Base-by-base conservation (phyloP, 257 asterid genomes). In the Cordia subcordata region DNA sequence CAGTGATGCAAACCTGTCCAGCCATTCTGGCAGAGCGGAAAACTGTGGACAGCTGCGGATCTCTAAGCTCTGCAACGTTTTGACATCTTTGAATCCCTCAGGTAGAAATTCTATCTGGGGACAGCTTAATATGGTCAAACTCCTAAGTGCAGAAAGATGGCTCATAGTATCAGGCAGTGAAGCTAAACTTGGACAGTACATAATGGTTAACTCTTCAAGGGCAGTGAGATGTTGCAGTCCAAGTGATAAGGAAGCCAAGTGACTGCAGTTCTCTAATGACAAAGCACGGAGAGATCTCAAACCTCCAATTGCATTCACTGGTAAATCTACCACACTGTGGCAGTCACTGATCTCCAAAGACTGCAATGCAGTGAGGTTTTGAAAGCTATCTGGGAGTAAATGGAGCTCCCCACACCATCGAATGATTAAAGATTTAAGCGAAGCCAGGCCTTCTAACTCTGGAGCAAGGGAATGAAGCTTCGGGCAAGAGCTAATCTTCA, bases 401-500 rank as follows among this genome's bases (percentile, higher is more conserved):
- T 35, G 18, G 57, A 66, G 69, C 49, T 65, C 62, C 52, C 62
- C 44, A 39, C 72, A 71, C 57, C 71, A 23, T 55, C 72, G 66
- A 53, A 71, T 60, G 50, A 46, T 61, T 59, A 65, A 63, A 44
- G 72, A 56, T 63, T 57, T 72, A 45, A 66, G 65, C 55, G 53
- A 50, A 18, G 55, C 49, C 40, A 50, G 64, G 11, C 61, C 52
- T 23, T 55, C 65, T 46, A 70, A 18, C 60, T 39, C 65, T 19
- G 62, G 20, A 56, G 72, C 68, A 51, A 55, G 57, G 13, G 45
- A 27, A 6, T 11, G 42, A 37, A 72, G 58, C 56, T 6, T 61
- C 46, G 45, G 60, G 72, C 77, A 72, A 0, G 68, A 62, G n/a
- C 32, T 45, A 19, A 72, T 72, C 66, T 72, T 62, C 68, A 66